Evolutionary conservation across 306 rosid genomes (phyloP), one percentile per base, ranked within the genome.

Genomic region (Quercus alba): DNA sequence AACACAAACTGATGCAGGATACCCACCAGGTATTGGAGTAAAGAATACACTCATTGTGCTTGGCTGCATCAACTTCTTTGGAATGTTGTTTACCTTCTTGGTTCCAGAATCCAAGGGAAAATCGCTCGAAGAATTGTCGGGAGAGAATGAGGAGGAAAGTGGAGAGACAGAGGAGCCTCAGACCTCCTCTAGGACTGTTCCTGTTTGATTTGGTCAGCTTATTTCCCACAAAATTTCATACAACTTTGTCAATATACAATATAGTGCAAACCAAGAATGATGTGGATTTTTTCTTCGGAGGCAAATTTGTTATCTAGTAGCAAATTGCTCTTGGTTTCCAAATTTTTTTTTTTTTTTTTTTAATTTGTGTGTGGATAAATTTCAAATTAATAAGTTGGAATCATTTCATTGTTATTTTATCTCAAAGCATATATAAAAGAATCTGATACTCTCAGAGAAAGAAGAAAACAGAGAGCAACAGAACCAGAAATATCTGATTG

Each of bases 61-160:
- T 26, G 98, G 95, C 15, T 91, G 81, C 28, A 41, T 94, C 67
- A 94, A 92, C 87, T 87, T 92, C 77, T 2, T 86, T 0, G 97
- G 98, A 9, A 87, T 89, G 20, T 0, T 85, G 12, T 89, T 88
- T 72, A 92, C 98, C 12, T 73, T 94, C 12, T 80, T 92, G 75
- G 97, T 94, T 46, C 98, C 97, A 1, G 98, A 94, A 81, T 75
- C 98, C 0, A 94, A 92, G 70, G 98, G 97, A 7, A 94, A 72
- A 73, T 92, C 98, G 25, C 86, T 94, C 3, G 98, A 94, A 77
- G 98, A 94, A 72, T 73, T 92, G 91, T 86, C 90, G 51, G 97
- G 97, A 18, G 97, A 94, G 87, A 86, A 70, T 19, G 90, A 84
- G 13, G 90, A 80, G 0, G 92, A 81, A 5, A 70, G 38, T 5